Evolutionary conservation across 805 yeast species (phyloP).

Genomic region (Yarrowia sp.): DNA sequence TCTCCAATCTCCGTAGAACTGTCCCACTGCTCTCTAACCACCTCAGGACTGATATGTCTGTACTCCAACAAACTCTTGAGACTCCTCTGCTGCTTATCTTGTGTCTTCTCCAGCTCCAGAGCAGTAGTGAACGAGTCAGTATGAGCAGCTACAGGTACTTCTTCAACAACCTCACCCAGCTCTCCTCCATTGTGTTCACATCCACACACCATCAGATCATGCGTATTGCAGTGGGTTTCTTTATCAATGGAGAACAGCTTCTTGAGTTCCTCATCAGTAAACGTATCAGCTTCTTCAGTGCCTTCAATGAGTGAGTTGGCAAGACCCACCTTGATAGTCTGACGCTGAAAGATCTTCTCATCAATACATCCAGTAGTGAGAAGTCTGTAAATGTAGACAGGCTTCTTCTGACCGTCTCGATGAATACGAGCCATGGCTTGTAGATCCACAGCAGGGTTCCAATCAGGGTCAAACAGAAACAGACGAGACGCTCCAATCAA

Average conservation of each 20-base stretch:
- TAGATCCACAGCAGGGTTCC: constrained; percentile 92
- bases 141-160: background rate
- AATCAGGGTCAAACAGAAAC: constrained; percentile 85
- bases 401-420: constrained; percentile 83
- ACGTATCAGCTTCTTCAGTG: constrained; percentile 49
- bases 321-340: constrained; percentile 74
- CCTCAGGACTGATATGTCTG: background rate
- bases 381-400: constrained; percentile 77
- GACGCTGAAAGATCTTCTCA: constrained; percentile 91
- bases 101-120: background rate
- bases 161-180: background rate
- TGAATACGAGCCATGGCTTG: constrained; percentile 97
- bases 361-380: constrained; percentile 88
- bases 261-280: constrained; percentile 63
- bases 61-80: constrained; percentile 4
- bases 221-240: constrained; percentile 60
- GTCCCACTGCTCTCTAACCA: background rate
- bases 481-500: constrained; percentile 86
- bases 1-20: background rate
- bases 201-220: constrained; percentile 57
- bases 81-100: background rate
- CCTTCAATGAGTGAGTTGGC: constrained; percentile 66
- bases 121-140: constrained; percentile 16
- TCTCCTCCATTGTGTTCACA: constrained; percentile 5
- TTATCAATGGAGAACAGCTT: constrained; percentile 65